Evolutionary conservation across 2,329 filamentous ascomycete genomes (phyloP).

Genomic region (Aspergillus niger): DNA sequence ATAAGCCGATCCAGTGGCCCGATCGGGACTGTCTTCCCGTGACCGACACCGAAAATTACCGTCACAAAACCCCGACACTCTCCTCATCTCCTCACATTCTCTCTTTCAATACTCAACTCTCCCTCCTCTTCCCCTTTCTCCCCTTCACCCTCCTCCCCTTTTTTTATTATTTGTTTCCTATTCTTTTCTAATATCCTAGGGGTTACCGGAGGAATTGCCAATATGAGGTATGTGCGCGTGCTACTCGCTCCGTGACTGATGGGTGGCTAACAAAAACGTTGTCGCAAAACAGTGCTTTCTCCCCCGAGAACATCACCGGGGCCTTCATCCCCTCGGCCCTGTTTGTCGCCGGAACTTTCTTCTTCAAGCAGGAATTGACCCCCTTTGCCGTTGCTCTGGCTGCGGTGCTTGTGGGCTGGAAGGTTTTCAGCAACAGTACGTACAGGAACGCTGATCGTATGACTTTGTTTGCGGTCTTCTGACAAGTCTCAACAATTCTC

Average conservation of each 20-base stretch:
- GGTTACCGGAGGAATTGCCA: slow-evolving; percentile 18
- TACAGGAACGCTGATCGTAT: slow-evolving; percentile 25
- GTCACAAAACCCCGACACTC: slow-evolving; percentile 13
- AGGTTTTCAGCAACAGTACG: slow-evolving; percentile 71
- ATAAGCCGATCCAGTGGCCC: background rate
- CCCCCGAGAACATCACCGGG: slow-evolving; percentile 67
- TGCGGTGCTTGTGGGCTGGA: slow-evolving; percentile 66
- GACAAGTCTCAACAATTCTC: slow-evolving; percentile 2
- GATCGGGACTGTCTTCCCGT: background rate
- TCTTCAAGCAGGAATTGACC: slow-evolving; percentile 77
- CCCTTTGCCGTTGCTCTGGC: slow-evolving; percentile 70
- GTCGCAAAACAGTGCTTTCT: slow-evolving; percentile 31
- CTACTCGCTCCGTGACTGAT: background rate
- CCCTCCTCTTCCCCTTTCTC: slow-evolving; percentile 10
- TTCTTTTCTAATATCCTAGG: background rate
- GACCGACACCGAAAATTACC: slow-evolving; percentile 1
- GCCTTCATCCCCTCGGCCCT: slow-evolving; percentile 82
- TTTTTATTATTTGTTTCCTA: slow-evolving; percentile 5
- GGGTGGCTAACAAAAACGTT: slow-evolving; percentile 9
- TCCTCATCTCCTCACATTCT: slow-evolving; percentile 8
- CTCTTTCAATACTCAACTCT: slow-evolving; percentile 7
- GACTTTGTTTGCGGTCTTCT: slow-evolving; percentile 15
- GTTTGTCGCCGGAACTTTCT: slow-evolving; percentile 71
- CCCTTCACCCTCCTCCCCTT: background rate
- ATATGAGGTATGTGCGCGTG: slow-evolving; percentile 33